Evolutionary conservation across 495 filamentous ascomycete genomes (phyloP), one percentile per base, ranked within the genome.

Genomic region (Penicillium canariense): DNA sequence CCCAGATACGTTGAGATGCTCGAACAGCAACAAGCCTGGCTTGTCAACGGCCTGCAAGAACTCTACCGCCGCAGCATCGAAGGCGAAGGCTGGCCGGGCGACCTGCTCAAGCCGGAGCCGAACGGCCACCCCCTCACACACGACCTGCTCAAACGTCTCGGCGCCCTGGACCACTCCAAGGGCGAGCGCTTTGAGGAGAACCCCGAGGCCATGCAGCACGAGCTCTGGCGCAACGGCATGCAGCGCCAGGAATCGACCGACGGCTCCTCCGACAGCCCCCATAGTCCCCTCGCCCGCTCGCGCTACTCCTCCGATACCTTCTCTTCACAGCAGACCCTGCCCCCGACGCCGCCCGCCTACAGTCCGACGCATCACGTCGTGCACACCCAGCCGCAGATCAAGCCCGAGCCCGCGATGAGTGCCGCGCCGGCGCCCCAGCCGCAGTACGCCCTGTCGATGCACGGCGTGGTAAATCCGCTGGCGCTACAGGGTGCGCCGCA

Each of bases 1-100:
- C 18, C 4, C 44, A 86, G 83, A 61, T 87, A 86, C 54, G 84
- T 86, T 30, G 84, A 87, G 59, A 85, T 87, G 80, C 79, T 87
- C n/a, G 84, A 87, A 57, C 82, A 85, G 57, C 84, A 87, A 71
- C 84, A 86, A 68, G 61, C 67, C 9, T 85, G 85, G 69, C 73
- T 87, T 3, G 83, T 87, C 43, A 67, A 83, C 36, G 83, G 77
- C 25, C 71, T 87, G 1, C 81, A 84, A 57, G 79, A 86, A 66
- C 61, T 85, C 30, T 87, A 87, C 61, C 72, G 72, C 47, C 80
- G 79, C 27, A 59, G 77, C 20, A 66, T 67, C 26, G 72, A 70
- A 23, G 76, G 79, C 34, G 71, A 81, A 56, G 68, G 71, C 32
- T 87, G 84, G 84, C 66, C 70, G 1, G 84, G 84, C 18, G 70